A percentile compares a stretch with the other conserved stretches of the same genome.
phyloP scores from a whole-genome alignment of 345 rosid species.

The Sonneratia alba region DNA sequence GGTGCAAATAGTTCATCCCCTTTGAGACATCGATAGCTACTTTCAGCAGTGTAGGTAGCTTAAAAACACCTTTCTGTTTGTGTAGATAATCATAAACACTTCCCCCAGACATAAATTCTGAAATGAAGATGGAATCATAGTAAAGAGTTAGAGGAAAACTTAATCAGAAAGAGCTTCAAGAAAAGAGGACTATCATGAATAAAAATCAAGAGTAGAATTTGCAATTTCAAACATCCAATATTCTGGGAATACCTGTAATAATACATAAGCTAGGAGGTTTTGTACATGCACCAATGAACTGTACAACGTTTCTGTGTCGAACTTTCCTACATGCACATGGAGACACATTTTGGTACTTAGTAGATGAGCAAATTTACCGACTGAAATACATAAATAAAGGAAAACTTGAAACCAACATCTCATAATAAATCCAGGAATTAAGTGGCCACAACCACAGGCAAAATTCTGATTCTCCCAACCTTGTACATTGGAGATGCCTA shows the following conservation, averaged over 20 bases:
- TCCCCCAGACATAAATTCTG: constrained; percentile 26
- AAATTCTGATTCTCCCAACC: background rate
- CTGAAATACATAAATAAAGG: background rate
- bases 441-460: background rate
- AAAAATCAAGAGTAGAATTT: background rate
- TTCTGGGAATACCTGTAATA: constrained; percentile 16
- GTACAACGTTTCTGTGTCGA: constrained; percentile 24
- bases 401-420: background rate
- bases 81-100: constrained; percentile 24
- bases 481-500: background rate
- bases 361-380: background rate
- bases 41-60: constrained; percentile 18
- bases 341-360: background rate
- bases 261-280: constrained; percentile 19
- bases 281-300: constrained; percentile 24
- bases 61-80: constrained; percentile 19
- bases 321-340: constrained; percentile 15
- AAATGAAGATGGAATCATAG: background rate
- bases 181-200: background rate
- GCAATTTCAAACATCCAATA: background rate
- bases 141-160: background rate
- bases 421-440: background rate
- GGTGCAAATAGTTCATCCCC: constrained; percentile 25
- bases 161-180: background rate
- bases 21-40: constrained; percentile 19